These are phyloP conservation scores for Suillus tomentosus DNA, from an alignment of 768 basidiomycete species.

Conservation along the genomic window DNA sequence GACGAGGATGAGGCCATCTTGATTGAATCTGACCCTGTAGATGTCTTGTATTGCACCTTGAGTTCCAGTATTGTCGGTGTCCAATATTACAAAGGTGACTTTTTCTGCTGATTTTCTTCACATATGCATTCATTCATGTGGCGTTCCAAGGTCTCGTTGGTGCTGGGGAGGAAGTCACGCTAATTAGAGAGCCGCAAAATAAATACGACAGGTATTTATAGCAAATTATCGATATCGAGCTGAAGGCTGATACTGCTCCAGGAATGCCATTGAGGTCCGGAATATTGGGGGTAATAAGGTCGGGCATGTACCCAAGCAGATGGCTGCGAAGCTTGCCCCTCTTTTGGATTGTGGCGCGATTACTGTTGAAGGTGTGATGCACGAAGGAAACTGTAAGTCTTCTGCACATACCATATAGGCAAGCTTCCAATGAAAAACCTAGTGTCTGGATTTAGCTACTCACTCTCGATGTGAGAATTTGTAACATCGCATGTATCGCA, in stretches of 20 bases:
- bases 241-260: constrained; percentile 25
- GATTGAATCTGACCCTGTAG: constrained; percentile 49
- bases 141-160: constrained; percentile 70
- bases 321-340: constrained; percentile 63
- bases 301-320: constrained; percentile 70
- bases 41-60: constrained; percentile 69
- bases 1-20: constrained; percentile 45
- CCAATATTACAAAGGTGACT: constrained; percentile 74
- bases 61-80: constrained; percentile 74
- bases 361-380: constrained; percentile 68
- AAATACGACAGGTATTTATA: constrained; percentile 58
- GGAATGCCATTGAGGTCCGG: constrained; percentile 79
- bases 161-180: constrained; percentile 71
- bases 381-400: constrained; percentile 65
- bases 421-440: constrained; percentile 9
- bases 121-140: constrained; percentile 10
- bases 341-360: constrained; percentile 66
- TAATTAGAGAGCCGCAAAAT: constrained; percentile 69
- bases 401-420: neutral
- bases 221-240: neutral
- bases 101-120: neutral
- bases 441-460: constrained; percentile 53
- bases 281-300: constrained; percentile 78
- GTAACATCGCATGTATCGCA: neutral
- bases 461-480: constrained; percentile 58